Evolutionary conservation across 2,329 filamentous ascomycete genomes (phyloP).

Genomic region (Pestalotiopsis sp.): DNA sequence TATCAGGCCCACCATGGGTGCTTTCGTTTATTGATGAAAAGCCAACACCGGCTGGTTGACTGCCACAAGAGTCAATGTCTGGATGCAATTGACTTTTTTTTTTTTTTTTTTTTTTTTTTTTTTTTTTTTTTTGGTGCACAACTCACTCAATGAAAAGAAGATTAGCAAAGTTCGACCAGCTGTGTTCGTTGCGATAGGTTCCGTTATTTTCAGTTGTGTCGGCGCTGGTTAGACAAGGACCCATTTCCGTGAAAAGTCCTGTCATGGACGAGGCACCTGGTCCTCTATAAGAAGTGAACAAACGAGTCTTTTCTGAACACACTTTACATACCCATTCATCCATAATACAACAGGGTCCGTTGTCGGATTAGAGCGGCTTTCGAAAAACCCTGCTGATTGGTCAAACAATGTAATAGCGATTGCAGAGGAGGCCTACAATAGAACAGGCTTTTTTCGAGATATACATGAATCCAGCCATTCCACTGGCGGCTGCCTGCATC

Average conservation of each 20-base stretch:
- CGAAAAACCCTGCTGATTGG: slow-evolving; percentile 15
- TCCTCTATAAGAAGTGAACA: slow-evolving; percentile 18
- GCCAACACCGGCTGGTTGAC: slow-evolving; percentile 22
- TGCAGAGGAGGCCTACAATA: slow-evolving; percentile 9
- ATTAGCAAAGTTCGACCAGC: slow-evolving; percentile 22
- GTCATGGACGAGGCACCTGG: slow-evolving; percentile 19
- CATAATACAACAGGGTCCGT: slow-evolving; percentile 15
- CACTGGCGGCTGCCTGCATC: slow-evolving; percentile 18
- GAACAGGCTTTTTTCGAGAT: slow-evolving; percentile 15
- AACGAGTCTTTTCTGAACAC: background rate
- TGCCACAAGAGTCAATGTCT: slow-evolving; percentile 5
- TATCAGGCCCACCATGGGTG: slow-evolving; percentile 17
- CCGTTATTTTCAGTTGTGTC: slow-evolving; percentile 8
- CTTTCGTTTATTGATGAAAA: slow-evolving; percentile 18
- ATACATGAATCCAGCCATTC: slow-evolving; percentile 19
- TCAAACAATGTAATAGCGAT: background rate
- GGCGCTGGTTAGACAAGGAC: slow-evolving; percentile 17
- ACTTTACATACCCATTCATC: slow-evolving; percentile 15
- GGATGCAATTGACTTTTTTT: background rate
- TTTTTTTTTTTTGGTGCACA: background rate
- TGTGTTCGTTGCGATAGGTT: slow-evolving; percentile 18
- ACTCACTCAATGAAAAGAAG: slow-evolving; percentile 21
- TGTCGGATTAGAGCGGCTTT: slow-evolving; percentile 14
- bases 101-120: background rate
- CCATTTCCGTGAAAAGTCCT: slow-evolving; percentile 22